Evolutionary conservation across 352 stramenopile species (phyloP).

Genomic region (Globisporangium nagaii): DNA sequence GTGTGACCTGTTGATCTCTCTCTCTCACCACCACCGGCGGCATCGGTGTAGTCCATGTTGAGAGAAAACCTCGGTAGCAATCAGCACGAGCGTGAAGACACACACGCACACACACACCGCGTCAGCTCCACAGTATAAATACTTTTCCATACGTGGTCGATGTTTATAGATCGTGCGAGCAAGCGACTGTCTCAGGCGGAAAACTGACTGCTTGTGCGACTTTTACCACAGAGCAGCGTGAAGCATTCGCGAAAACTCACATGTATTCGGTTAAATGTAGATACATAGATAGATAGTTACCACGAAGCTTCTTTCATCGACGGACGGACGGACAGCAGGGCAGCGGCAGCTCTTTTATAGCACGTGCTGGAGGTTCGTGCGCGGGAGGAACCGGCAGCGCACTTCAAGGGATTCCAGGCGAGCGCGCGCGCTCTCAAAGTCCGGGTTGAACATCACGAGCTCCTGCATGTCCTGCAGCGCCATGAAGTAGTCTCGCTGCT

Average conservation of each 20-base stretch:
- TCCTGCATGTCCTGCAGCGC: slow-evolving; percentile 52
- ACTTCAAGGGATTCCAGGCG: slow-evolving; percentile 36
- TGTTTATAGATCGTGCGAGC: too few species aligned
- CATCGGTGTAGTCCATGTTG: not conserved
- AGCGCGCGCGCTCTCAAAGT: slow-evolving; percentile 46
- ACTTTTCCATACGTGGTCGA: not conserved
- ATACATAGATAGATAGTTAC: not conserved
- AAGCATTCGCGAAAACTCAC: too few species aligned
- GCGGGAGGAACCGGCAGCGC: slow-evolving; percentile 33
- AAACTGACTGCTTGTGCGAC: too few species aligned
- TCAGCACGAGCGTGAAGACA: not conserved
- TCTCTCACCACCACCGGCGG: not conserved
- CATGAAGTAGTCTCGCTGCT: slow-evolving; percentile 54
- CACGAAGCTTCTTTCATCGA: not conserved
- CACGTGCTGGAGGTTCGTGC: slow-evolving; percentile 13
- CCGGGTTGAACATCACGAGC: slow-evolving; percentile 42
- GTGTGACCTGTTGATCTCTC: too few species aligned
- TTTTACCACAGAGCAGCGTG: too few species aligned
- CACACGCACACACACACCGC: not conserved
- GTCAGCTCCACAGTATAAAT: not conserved
- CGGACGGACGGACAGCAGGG: not conserved
- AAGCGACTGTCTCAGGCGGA: too few species aligned
- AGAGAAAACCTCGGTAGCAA: too few species aligned
- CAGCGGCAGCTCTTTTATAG: too few species aligned
- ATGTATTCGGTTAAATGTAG: not conserved